Conservation (phyloP, 805 yeast genomes). For the Candida ortonii region DNA sequence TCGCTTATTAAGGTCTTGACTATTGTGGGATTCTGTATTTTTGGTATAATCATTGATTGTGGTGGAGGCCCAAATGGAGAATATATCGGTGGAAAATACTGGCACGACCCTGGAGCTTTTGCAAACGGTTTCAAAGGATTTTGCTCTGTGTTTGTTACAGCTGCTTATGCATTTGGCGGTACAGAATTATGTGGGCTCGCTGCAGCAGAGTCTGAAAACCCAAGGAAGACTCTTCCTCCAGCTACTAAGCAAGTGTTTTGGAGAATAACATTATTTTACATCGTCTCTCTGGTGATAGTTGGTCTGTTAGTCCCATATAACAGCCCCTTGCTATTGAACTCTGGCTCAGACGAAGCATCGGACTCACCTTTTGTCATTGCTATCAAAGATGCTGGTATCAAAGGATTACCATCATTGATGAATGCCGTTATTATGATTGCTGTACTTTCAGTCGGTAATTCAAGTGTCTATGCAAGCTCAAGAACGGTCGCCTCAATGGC, state of each 20-base stretch:
- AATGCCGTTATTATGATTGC: slow-evolving; percentile 64
- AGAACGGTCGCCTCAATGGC: slow-evolving; percentile 60
- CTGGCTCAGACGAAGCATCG: slow-evolving; percentile 44
- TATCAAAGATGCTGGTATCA: slow-evolving; percentile 50
- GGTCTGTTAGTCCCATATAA: slow-evolving; percentile 59
- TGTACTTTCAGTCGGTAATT: slow-evolving; percentile 65
- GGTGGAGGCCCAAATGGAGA: slow-evolving; percentile 61
- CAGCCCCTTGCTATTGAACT: slow-evolving; percentile 45
- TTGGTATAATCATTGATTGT: slow-evolving; percentile 47
- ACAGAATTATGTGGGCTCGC: slow-evolving; percentile 60
- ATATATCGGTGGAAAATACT: slow-evolving; percentile 53
- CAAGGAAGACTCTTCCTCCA: slow-evolving; percentile 52
- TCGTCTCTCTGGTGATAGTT: slow-evolving; percentile 47
- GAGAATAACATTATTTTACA: slow-evolving; percentile 54
- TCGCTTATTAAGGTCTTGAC: slow-evolving; percentile 50
- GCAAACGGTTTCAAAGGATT: slow-evolving; percentile 51
- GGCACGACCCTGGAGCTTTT: slow-evolving; percentile 59
- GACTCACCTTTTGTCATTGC: slow-evolving; percentile 78
- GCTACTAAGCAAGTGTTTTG: slow-evolving; percentile 62
- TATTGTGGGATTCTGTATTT: slow-evolving; percentile 52
- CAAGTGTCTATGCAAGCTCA: slow-evolving; percentile 62
- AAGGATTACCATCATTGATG: slow-evolving; percentile 58
- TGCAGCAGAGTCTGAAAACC: slow-evolving; percentile 58
- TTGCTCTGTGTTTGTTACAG: slow-evolving; percentile 56
- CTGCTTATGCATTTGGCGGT: slow-evolving; percentile 60